phyloP scores from a whole-genome alignment of 352 stramenopile genomes.

The Globisporangium radiosum region DNA sequence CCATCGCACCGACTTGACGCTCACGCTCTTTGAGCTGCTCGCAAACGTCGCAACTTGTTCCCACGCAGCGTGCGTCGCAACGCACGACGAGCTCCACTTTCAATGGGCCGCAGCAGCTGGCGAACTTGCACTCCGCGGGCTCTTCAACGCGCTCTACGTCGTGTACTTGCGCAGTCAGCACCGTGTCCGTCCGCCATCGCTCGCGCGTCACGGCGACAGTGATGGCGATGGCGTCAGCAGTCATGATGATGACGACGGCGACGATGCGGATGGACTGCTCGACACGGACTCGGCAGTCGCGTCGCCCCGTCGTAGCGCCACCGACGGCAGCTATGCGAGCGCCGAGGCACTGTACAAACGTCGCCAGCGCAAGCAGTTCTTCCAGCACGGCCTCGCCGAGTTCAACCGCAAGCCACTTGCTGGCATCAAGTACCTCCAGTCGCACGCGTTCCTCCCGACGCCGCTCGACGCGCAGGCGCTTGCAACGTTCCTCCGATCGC shows the following conservation, averaged over 20 bases:
- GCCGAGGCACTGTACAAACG: slow-evolving; percentile 52
- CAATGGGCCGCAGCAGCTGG: slow-evolving; percentile 60
- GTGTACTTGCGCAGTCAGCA: slow-evolving; percentile 52
- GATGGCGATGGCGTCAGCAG: slow-evolving; percentile 23
- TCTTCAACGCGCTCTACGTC: slow-evolving; percentile 77
- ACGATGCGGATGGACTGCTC: slow-evolving; percentile 25
- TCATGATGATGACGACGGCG: slow-evolving; percentile 14
- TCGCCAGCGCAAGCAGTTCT: slow-evolving; percentile 74
- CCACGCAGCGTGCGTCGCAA: slow-evolving; percentile 57
- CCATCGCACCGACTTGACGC: slow-evolving; percentile 87
- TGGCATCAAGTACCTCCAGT: slow-evolving; percentile 84
- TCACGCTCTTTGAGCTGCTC: slow-evolving; percentile 95
- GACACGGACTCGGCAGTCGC: slow-evolving; percentile 15
- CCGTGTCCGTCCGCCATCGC: background rate
- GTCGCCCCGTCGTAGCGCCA: background rate
- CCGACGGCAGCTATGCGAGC: slow-evolving; percentile 21
- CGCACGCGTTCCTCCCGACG: slow-evolving; percentile 70
- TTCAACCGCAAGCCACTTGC: slow-evolving; percentile 94
- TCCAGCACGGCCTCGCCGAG: slow-evolving; percentile 81
- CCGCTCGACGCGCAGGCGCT: slow-evolving; percentile 73
- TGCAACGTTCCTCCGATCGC: slow-evolving; percentile 79
- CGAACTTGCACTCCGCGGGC: slow-evolving; percentile 54
- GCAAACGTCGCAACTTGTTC: slow-evolving; percentile 69
- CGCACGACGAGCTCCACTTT: slow-evolving; percentile 65
- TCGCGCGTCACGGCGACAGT: slow-evolving; percentile 16